Percentiles rank a stretch among this genome's conserved stretches.
Evolutionary conservation across 1,284 basidiomycete genomes (phyloP).

Genomic region (Melampsora larici-populina): DNA sequence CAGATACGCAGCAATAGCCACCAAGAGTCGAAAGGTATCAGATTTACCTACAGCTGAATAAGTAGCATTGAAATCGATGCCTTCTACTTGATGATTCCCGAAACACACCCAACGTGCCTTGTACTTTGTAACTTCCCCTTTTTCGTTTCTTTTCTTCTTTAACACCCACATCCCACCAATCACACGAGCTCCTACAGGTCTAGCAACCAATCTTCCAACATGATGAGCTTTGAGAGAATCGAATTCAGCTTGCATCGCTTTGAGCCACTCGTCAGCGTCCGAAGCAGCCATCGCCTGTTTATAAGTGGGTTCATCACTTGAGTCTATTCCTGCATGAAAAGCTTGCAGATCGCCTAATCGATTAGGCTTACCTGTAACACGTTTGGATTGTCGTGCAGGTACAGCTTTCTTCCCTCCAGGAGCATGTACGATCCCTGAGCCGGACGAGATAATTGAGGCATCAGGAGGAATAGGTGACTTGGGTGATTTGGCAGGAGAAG

Average conservation of each 20-base stretch:
- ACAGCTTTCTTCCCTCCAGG: too few relatives aligned
- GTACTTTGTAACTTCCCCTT: background rate
- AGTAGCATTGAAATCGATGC: background rate
- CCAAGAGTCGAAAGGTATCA: background rate
- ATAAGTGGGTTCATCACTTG: too few relatives aligned
- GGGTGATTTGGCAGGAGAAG: background rate
- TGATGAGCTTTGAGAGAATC: background rate
- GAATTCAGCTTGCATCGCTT: background rate
- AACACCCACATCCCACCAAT: conserved; percentile 14
- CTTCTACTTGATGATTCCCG: background rate
- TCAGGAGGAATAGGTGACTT: too few relatives aligned
- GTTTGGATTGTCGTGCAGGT: too few relatives aligned
- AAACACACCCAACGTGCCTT: too few relatives aligned
- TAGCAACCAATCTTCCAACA: background rate
- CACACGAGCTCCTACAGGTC: background rate
- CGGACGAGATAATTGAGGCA: too few relatives aligned
- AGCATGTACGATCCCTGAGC: too few relatives aligned
- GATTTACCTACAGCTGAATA: background rate
- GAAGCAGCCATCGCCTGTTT: too few relatives aligned
- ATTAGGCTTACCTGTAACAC: too few relatives aligned
- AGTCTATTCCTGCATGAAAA: too few relatives aligned
- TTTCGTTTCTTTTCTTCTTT: background rate
- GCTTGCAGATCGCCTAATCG: too few relatives aligned
- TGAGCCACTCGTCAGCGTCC: background rate
- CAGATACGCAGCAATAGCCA: background rate